These are phyloP conservation scores for Colletotrichum tropicicola DNA, from an alignment of 2,329 filamentous ascomycete genomes.

Conservation along the genomic window DNA sequence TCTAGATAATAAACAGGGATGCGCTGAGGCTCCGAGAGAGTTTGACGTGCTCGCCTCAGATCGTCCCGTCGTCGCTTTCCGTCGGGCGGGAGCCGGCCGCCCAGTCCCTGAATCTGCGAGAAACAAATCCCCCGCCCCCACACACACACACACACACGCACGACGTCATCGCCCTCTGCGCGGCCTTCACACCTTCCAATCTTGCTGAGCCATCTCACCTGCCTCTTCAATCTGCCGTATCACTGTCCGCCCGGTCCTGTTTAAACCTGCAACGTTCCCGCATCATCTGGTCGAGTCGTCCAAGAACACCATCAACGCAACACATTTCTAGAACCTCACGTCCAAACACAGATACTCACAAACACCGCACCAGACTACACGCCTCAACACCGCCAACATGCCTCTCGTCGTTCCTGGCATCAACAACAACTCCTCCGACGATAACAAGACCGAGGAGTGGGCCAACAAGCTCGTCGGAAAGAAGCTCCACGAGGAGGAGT, in stretches of 20 bases:
- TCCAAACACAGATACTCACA: too few species aligned
- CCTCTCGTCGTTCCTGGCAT: constrained; percentile 72
- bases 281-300: too few species aligned
- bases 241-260: not conserved
- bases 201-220: not conserved
- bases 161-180: constrained; percentile 23
- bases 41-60: not conserved
- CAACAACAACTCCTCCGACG: constrained; percentile 52
- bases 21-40: not conserved
- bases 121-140: not conserved
- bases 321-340: too few species aligned
- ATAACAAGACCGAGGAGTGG: constrained; percentile 67
- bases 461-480: constrained; percentile 70
- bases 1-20: not conserved
- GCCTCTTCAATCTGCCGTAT: not conserved
- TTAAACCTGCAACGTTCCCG: constrained; percentile 3
- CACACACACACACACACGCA: constrained; percentile 19
- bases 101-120: not conserved
- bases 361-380: too few species aligned
- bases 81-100: not conserved
- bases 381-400: constrained; percentile 56
- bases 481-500: constrained; percentile 61
- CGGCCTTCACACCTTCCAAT: constrained; percentile 8
- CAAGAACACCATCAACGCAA: too few species aligned
- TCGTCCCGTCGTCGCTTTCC: constrained; percentile 8